phyloP scores from a whole-genome alignment of 2,329 filamentous ascomycete genomes.

The Xylaria sp. region DNA sequence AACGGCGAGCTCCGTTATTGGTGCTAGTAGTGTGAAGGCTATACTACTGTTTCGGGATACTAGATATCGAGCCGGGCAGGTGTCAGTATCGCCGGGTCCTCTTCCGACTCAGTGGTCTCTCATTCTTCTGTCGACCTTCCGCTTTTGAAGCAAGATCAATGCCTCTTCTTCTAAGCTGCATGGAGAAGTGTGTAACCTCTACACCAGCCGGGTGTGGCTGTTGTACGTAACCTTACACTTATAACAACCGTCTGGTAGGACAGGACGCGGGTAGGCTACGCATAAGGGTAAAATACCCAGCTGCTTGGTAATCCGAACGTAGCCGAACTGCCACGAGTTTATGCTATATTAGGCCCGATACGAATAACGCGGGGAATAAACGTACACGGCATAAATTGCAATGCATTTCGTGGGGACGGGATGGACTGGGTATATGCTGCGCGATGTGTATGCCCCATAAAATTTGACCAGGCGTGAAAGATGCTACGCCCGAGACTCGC shows the following conservation, averaged over 20 bases:
- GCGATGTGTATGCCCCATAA: neutral
- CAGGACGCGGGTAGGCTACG: neutral
- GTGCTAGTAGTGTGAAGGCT: neutral
- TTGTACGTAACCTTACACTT: neutral
- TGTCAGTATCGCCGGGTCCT: constrained; percentile 3
- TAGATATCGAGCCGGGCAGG: neutral
- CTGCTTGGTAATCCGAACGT: constrained; percentile 22
- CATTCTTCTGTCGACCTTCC: constrained; percentile 16
- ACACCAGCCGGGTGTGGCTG: neutral
- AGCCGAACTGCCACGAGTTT: constrained; percentile 23
- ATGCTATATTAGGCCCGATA: constrained; percentile 19
- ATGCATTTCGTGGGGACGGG: constrained; percentile 11
- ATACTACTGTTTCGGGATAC: constrained; percentile 9
- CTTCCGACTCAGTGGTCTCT: neutral
- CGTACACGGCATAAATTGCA: constrained; percentile 19
- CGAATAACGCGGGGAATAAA: constrained; percentile 17
- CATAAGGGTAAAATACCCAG: constrained; percentile 8
- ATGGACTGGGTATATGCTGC: neutral
- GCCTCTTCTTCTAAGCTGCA: neutral
- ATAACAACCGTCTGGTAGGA: neutral
- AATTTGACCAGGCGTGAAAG: neutral
- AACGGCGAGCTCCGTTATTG: neutral
- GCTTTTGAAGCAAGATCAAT: constrained; percentile 10
- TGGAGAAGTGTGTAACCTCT: neutral
- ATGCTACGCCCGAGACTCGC: constrained; percentile 15